Base-by-base conservation (phyloP, 2,329 filamentous ascomycete species). In the Botrytis fabae region DNA sequence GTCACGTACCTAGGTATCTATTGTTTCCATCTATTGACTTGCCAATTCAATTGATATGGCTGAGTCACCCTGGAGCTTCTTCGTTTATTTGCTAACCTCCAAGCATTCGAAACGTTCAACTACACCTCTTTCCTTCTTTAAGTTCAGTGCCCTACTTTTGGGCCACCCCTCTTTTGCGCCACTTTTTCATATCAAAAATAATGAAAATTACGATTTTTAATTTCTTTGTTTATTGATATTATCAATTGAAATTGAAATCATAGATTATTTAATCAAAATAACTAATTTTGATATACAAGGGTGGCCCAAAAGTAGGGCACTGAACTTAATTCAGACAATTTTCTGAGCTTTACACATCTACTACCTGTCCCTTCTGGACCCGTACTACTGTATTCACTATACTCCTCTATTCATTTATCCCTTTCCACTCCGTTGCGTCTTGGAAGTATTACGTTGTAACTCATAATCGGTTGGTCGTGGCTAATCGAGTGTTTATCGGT, bases 391-490 rank as follows among this genome's bases (percentile, higher is more conserved):
- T 1, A n/a, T 51, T 16, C 48, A 51, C n/a, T 8, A 51, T 4
- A 12, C 12, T 12, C 6, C 12, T 51, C 4, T n/a, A 6, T 51
- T 51, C 25, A 51, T 4, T 16, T 51, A 4, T 14, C 25, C 14
- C 25, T 51, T 51, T n/a, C 0, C 25, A n/a, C 12, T 54, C 2
- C 12, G 0, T 8, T 54, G 12, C 1, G 12, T 12, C 25, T 16
- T 1, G 25, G 48, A 54, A n/a, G 12, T 7, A n/a, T n/a, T 3
- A 2, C 12, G 25, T 25, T 54, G 5, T 54, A 3, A 16, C 2
- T 1, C n/a, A 0, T 12, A n/a, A 54, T n/a, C 0, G 25, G 25
- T 7, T n/a, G 25, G 5, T 5, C 4, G n/a, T 1, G 10, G n/a
- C 4, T 51, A n/a, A 14, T n/a, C 12, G 48, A n/a, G 25, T 51